Evolutionary conservation across 768 basidiomycete species (phyloP).

Genomic region (Botryobasidium botryosum): DNA sequence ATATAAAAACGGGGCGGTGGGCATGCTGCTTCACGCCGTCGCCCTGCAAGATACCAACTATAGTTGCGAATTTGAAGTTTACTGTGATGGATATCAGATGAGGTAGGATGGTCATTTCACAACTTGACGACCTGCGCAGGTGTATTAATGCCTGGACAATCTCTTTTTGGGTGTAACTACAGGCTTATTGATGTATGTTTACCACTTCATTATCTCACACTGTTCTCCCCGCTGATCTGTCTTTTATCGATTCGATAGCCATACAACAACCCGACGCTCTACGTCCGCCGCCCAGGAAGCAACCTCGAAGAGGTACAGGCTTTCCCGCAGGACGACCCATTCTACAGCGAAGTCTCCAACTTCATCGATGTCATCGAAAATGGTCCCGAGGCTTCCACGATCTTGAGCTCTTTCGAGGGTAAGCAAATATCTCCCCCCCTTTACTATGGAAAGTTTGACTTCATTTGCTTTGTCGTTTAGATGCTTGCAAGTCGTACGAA

Average conservation of each 20-base stretch:
- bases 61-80: conserved; percentile 87
- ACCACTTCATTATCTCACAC: background rate
- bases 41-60: conserved; percentile 87
- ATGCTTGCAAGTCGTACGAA: conserved; percentile 78
- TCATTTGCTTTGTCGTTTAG: conserved; percentile 22
- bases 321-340: conserved; percentile 76
- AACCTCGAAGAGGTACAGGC: conserved; percentile 51
- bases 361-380: conserved; percentile 80
- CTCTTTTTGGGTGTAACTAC: no score
- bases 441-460: conserved; percentile 4
- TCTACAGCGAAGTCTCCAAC: conserved; percentile 86
- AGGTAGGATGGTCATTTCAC: conserved; percentile 30
- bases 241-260: background rate
- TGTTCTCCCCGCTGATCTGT: background rate
- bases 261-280: background rate
- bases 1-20: conserved; percentile 88
- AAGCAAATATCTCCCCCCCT: conserved; percentile 13
- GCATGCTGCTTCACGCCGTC: conserved; percentile 77
- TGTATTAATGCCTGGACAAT: conserved; percentile 6
- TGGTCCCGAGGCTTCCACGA: conserved; percentile 60
- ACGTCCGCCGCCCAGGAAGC: conserved; percentile 53
- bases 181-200: conserved; percentile 2
- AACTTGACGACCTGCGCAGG: conserved; percentile 12
- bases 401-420: conserved; percentile 79
- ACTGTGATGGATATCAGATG: conserved; percentile 90